phyloP scores from a whole-genome alignment of 192 early-diverging fungal genomes.

The Coemansia sp. region DNA sequence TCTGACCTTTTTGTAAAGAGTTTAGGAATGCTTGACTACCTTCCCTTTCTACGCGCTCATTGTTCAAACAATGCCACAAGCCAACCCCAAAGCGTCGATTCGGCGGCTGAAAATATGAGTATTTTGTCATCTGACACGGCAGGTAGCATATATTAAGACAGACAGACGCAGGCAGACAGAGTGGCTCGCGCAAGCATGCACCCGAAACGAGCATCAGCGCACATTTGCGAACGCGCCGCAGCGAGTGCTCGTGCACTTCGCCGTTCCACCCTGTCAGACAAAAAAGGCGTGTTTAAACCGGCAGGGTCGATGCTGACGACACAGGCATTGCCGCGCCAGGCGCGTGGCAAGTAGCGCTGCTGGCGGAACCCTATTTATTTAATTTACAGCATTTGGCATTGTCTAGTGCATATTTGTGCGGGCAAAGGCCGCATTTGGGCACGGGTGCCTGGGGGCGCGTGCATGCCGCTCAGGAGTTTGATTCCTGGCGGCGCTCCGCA shows the following conservation, averaged over 20 bases:
- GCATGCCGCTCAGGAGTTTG: slow-evolving; percentile 2
- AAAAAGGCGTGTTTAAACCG: background rate
- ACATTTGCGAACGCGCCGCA: background rate
- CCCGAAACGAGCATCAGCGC: background rate
- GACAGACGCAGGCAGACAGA: too few species aligned
- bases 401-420: background rate
- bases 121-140: background rate
- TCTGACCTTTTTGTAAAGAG: too few species aligned
- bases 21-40: background rate
- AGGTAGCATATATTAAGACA: background rate
- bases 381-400: background rate
- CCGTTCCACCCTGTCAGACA: background rate
- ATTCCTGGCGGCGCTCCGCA: background rate
- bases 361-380: background rate
- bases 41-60: background rate
- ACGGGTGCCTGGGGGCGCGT: background rate
- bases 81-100: background rate
- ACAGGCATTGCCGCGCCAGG: background rate
- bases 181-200: too few species aligned
- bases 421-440: background rate
- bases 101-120: too few species aligned
- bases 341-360: background rate
- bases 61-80: background rate
- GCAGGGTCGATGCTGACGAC: background rate
- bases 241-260: background rate